Evolutionary conservation across 768 basidiomycete genomes (phyloP).

Genomic region (Lactarius hatsudake): DNA sequence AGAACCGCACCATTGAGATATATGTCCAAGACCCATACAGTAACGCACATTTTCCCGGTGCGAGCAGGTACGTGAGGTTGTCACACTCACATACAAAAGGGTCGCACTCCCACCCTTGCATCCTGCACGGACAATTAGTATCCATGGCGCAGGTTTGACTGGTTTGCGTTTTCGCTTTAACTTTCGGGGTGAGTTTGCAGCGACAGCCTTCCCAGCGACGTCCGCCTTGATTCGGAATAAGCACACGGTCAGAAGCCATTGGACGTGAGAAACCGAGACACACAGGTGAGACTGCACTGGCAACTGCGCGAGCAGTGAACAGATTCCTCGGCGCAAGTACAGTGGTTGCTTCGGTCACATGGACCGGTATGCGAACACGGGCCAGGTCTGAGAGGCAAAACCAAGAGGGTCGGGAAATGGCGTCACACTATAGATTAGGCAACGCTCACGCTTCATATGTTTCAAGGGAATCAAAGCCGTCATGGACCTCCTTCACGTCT

Average conservation of each 20-base stretch:
- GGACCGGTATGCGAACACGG: conserved; percentile 59
- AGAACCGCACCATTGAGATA: neutral
- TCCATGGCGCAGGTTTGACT: conserved; percentile 36
- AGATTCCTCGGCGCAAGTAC: conserved; percentile 49
- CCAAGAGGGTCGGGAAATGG: neutral
- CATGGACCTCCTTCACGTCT: neutral
- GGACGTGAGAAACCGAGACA: conserved; percentile 20
- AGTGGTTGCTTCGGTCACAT: conserved; percentile 43
- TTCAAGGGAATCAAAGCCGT: neutral
- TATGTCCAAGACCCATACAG: neutral
- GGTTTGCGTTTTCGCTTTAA: conserved; percentile 11
- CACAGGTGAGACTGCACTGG: conserved; percentile 51
- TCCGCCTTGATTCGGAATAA: conserved; percentile 40
- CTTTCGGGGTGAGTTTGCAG: conserved; percentile 16
- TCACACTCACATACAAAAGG: conserved; percentile 59
- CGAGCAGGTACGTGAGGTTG: conserved; percentile 36
- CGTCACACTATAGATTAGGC: neutral
- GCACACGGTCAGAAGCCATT: neutral
- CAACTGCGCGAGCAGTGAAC: conserved; percentile 58
- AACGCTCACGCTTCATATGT: neutral
- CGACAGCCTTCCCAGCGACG: conserved; percentile 60
- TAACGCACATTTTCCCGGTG: neutral
- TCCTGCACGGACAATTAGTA: conserved; percentile 50
- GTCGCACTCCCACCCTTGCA: conserved; percentile 59
- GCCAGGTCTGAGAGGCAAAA: conserved; percentile 32